Conservation (phyloP, 164 flowering plant species). For the Dillenia turbinata region DNA sequence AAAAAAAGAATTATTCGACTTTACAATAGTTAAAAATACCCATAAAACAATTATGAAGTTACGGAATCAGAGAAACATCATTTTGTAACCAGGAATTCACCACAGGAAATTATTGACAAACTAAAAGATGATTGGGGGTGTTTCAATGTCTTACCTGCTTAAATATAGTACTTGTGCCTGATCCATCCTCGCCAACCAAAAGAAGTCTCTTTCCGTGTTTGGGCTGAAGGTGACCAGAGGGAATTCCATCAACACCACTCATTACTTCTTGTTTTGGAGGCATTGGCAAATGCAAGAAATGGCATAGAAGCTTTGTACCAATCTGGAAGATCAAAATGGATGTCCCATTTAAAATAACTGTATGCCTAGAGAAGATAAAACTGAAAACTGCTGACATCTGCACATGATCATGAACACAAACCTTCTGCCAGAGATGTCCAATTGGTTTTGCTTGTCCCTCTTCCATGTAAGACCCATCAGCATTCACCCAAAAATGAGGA, state of each 20-base stretch:
- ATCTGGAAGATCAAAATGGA: slow-evolving; percentile 39
- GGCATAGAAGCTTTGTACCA: slow-evolving; percentile 72
- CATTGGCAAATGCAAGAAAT: slow-evolving; percentile 77
- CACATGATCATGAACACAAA: slow-evolving; percentile 14
- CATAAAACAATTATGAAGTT: too few relatives aligned
- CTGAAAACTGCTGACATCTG: too few relatives aligned
- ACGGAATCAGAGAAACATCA: too few relatives aligned
- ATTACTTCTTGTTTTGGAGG: slow-evolving; percentile 44
- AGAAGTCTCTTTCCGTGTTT: slow-evolving; percentile 66
- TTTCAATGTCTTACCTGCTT: slow-evolving; percentile 60
- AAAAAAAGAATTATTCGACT: too few relatives aligned
- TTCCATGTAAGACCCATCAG: slow-evolving; percentile 91
- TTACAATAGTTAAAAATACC: too few relatives aligned
- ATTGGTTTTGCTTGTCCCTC: slow-evolving; percentile 91
- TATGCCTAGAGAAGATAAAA: too few relatives aligned
- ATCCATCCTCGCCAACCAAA: slow-evolving; percentile 73
- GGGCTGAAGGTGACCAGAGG: too few relatives aligned
- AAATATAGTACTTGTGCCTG: slow-evolving; percentile 90
- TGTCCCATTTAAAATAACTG: too few relatives aligned
- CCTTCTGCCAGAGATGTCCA: slow-evolving; percentile 97
- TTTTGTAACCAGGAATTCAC: too few relatives aligned
- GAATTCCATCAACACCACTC: too few relatives aligned
- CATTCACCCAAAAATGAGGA: slow-evolving; percentile 96
- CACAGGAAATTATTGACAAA: too few relatives aligned
- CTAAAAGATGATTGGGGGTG: too few relatives aligned